Evolutionary conservation across 768 basidiomycete species (phyloP), one percentile per base, ranked within the genome.

Genomic region (Cyathus striatus): DNA sequence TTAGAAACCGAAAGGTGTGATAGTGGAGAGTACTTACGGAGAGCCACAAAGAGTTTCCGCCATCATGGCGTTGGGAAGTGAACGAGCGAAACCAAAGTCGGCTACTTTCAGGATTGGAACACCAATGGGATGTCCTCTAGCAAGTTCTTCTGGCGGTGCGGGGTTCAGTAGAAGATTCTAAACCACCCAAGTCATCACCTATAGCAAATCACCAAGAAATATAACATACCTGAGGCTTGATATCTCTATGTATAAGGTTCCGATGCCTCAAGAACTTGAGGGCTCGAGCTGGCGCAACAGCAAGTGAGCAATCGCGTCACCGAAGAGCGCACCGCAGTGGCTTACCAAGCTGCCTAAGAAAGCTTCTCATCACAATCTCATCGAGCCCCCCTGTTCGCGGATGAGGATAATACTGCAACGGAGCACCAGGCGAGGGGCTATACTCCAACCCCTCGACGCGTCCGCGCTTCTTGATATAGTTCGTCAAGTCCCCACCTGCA

Each of bases 11-110:
- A 1, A 18, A 30, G 40, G 22, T 6, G 36, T n/a, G 34, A 17
- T n/a, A 37, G 5, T 5, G 10, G 20, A 1, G 16, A 6, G 23
- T 17, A 78, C 90, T 64, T 58, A 94, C 84, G 95, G 96, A 10
- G 93, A 96, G 3, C 96, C 95, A 60, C 96, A 99, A 2, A 99
- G 71, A 4, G 96, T 99, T 64, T 98, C 96, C 14, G 95, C 96
- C 80, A 98, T 81, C 78, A 91, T 87, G 5, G 90, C 81, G 24
- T 85, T 88, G 0, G 94, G 93, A 2, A 99, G 69, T 17, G 85
- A 89, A 14, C 96, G 79, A 0, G 96, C 96, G 55, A 99, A 99
- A 0, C 96, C 96, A 59, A 99, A 99, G 63, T 98, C 96, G 13
- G 96, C 96, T 1, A 98, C 83, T 64, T 98, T 97, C 53, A 99